Percentiles rank a stretch among this genome's conserved stretches.
These are phyloP conservation scores for Sphagnum fallax DNA, from an alignment of 228 moss, liverwort and hornwort species.

Conservation along the genomic window DNA sequence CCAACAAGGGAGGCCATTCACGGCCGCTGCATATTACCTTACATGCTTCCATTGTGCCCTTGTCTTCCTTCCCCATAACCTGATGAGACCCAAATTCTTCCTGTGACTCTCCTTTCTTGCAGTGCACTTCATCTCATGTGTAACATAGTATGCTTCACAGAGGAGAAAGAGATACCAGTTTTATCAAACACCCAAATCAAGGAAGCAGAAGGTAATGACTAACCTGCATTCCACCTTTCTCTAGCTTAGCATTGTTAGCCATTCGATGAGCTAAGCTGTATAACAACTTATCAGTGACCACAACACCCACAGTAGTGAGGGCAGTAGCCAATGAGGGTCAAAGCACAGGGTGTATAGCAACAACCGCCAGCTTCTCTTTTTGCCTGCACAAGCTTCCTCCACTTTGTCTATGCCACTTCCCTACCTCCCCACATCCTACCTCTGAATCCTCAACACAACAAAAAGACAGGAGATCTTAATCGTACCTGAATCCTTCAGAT, in stretches of 20 bases:
- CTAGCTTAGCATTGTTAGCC: conserved; percentile 60
- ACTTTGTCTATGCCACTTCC: conserved; percentile 53
- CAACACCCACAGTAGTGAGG: conserved; percentile 59
- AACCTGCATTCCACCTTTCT: conserved; percentile 95
- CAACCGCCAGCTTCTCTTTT: conserved; percentile 76
- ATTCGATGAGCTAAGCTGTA: conserved; percentile 70
- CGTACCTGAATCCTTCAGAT: too few species aligned
- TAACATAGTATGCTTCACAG: background rate
- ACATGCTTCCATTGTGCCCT: conserved; percentile 60
- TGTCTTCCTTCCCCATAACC: conserved; percentile 86
- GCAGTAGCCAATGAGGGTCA: conserved; percentile 92
- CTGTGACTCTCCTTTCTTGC: too few species aligned
- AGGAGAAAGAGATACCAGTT: background rate
- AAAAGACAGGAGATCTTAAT: too few species aligned
- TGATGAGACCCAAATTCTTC: conserved; percentile 16
- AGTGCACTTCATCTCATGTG: too few species aligned
- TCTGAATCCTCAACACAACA: too few species aligned
- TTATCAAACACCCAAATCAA: background rate
- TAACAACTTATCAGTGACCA: conserved; percentile 73
- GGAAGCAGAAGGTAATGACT: background rate
- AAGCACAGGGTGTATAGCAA: conserved; percentile 57
- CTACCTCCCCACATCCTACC: conserved; percentile 21
- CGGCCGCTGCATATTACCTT: conserved; percentile 79
- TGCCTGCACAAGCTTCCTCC: conserved; percentile 45
- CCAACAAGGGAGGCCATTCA: conserved; percentile 82